Evolutionary conservation across 2,329 filamentous ascomycete species (phyloP).

Genomic region (Microascus cirrosus): DNA sequence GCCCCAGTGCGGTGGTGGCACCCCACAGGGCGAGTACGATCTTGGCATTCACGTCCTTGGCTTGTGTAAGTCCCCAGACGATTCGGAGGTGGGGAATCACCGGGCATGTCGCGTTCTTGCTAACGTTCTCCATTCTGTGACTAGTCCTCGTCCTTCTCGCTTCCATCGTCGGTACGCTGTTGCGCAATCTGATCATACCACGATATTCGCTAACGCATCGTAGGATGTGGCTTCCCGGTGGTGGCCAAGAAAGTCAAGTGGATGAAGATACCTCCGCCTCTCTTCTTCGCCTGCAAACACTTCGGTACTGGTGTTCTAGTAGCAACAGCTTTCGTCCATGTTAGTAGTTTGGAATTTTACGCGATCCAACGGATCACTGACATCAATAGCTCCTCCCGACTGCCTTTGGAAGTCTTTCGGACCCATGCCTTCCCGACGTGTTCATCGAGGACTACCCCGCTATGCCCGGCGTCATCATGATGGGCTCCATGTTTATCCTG

Average conservation of each 20-base stretch:
- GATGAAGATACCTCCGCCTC: slow-evolving; percentile 43
- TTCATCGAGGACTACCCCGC: slow-evolving; percentile 50
- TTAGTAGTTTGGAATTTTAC: slow-evolving; percentile 17
- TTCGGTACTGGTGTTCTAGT: slow-evolving; percentile 63
- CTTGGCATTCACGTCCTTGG: slow-evolving; percentile 26
- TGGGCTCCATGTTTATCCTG: slow-evolving; percentile 47
- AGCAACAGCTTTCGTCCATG: slow-evolving; percentile 63
- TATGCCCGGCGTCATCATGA: slow-evolving; percentile 55
- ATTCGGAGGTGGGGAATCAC: background rate
- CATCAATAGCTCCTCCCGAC: slow-evolving; percentile 40
- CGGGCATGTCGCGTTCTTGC: background rate
- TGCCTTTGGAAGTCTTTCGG: slow-evolving; percentile 39
- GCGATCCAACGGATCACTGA: slow-evolving; percentile 3
- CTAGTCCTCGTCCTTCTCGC: slow-evolving; percentile 26
- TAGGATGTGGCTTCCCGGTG: slow-evolving; percentile 39
- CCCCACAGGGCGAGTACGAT: slow-evolving; percentile 27
- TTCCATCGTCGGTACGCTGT: slow-evolving; percentile 23
- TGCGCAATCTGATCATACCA: background rate
- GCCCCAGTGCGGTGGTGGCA: slow-evolving; percentile 25
- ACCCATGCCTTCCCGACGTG: slow-evolving; percentile 46
- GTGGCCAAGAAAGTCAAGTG: slow-evolving; percentile 43
- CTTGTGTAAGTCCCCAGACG: slow-evolving; percentile 23
- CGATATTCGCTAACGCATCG: slow-evolving; percentile 7
- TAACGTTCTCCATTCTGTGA: slow-evolving; percentile 4
- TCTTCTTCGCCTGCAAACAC: slow-evolving; percentile 53